A percentile compares a stretch with the other conserved stretches of the same genome.
Evolutionary conservation across 2,329 filamentous ascomycete species (phyloP).

Genomic region (Trichoderma simmonsii): DNA sequence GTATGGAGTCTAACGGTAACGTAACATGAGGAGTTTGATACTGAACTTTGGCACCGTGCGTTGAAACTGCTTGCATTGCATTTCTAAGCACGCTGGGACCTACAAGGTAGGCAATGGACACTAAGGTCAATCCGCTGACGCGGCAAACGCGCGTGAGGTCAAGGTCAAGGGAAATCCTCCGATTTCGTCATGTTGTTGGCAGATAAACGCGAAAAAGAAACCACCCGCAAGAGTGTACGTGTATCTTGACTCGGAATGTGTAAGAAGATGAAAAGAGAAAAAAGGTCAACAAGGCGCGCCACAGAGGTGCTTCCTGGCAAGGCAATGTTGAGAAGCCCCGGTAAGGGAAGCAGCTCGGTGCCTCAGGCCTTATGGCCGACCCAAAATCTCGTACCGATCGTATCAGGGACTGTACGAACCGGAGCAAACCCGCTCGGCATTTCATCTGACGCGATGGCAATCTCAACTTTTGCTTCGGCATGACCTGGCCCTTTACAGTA

Average conservation of each 20-base stretch:
- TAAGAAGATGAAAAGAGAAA: not conserved
- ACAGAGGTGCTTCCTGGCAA: not conserved
- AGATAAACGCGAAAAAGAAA: not conserved
- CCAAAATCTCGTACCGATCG: not conserved
- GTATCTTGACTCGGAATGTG: not conserved
- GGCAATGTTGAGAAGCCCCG: not conserved
- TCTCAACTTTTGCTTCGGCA: not conserved
- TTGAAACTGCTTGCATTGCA: not conserved
- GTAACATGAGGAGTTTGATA: not conserved
- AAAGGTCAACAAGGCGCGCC: not conserved
- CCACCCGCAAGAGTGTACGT: not conserved
- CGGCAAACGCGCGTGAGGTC: not conserved
- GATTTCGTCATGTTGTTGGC: not conserved
- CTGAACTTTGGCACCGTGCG: not conserved
- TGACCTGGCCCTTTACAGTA: not conserved
- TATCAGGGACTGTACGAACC: not conserved
- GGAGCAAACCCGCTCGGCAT: not conserved
- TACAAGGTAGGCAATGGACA: not conserved
- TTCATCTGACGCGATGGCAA: not conserved
- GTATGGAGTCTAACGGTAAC: not conserved
- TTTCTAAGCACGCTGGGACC: not conserved
- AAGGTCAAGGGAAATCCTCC: not conserved
- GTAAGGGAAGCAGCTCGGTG: not conserved
- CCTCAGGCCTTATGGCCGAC: not conserved
- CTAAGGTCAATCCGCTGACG: not conserved